Conservation (phyloP, 352 stramenopile species). For the Thalassiosira pacifica region DNA sequence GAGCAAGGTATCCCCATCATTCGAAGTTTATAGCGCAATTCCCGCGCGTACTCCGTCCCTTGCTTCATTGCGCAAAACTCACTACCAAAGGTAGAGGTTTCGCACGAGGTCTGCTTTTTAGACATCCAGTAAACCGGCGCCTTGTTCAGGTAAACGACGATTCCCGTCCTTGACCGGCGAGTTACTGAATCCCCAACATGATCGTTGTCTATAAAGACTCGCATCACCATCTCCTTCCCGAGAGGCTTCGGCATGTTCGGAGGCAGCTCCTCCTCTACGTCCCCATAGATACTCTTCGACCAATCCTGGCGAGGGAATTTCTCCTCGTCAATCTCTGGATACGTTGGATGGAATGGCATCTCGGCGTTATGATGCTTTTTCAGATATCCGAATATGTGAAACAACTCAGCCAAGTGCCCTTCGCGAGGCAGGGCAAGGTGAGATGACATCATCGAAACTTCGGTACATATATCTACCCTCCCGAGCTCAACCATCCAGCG, state of each 20-base stretch:
- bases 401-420: constrained; percentile 43
- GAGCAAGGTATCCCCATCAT: constrained; percentile 48
- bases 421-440: constrained; percentile 58
- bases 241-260: not conserved
- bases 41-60: constrained; percentile 16
- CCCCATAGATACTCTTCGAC: constrained; percentile 1
- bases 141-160: constrained; percentile 36
- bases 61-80: constrained; percentile 28
- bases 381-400: constrained; percentile 66
- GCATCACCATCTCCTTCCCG: not conserved
- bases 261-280: constrained; percentile 29
- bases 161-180: constrained; percentile 28
- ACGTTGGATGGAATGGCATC: constrained; percentile 6
- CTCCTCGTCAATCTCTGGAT: not conserved
- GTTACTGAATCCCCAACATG: constrained; percentile 37
- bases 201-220: constrained; percentile 40
- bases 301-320: constrained; percentile 5
- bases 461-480: constrained; percentile 45
- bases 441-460: constrained; percentile 66
- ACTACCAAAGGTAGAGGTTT: constrained; percentile 11
- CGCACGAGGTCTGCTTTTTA: not conserved
- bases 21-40: constrained; percentile 45
- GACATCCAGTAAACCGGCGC: constrained; percentile 33
- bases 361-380: constrained; percentile 48
- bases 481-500: constrained; percentile 58